Percentiles rank a stretch among this genome's conserved stretches.
These are phyloP conservation scores for Brassica rapa DNA, from an alignment of 345 rosid genomes.

Conservation along the genomic window DNA sequence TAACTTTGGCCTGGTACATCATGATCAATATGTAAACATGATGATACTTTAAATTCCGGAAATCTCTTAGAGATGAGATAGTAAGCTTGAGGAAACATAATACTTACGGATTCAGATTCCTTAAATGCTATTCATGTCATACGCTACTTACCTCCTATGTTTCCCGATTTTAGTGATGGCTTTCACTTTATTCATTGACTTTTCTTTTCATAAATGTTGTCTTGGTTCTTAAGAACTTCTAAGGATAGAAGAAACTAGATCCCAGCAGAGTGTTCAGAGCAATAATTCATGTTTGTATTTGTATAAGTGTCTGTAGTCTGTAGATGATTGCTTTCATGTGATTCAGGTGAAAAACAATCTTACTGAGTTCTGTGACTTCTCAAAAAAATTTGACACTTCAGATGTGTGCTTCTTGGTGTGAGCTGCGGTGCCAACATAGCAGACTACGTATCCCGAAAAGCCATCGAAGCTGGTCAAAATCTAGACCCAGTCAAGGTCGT, in stretches of 20 bases:
- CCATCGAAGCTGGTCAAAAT: slow-evolving; percentile 67
- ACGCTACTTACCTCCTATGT: neutral
- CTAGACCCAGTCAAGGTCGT: slow-evolving; percentile 89
- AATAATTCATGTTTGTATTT: neutral
- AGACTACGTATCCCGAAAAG: slow-evolving; percentile 72
- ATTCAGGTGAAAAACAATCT: slow-evolving; percentile 35
- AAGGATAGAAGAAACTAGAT: neutral
- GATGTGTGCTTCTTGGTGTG: slow-evolving; percentile 91
- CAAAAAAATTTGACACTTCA: slow-evolving; percentile 35
- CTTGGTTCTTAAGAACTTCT: neutral
- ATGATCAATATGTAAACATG: neutral
- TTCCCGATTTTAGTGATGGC: neutral
- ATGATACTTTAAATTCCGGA: neutral
- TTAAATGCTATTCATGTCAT: neutral
- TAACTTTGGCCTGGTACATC: neutral
- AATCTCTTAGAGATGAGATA: slow-evolving; percentile 8
- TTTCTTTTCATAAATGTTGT: neutral
- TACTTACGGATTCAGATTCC: neutral
- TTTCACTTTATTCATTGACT: neutral
- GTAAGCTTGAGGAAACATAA: neutral
- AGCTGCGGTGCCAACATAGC: slow-evolving; percentile 93
- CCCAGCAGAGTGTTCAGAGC: neutral
- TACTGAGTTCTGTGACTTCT: slow-evolving; percentile 38
- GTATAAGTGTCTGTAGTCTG: slow-evolving; percentile 18
- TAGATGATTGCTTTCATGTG: slow-evolving; percentile 36